Evolutionary conservation across 2,329 filamentous ascomycete species (phyloP).

Genomic region (Paecilomyces niveus): DNA sequence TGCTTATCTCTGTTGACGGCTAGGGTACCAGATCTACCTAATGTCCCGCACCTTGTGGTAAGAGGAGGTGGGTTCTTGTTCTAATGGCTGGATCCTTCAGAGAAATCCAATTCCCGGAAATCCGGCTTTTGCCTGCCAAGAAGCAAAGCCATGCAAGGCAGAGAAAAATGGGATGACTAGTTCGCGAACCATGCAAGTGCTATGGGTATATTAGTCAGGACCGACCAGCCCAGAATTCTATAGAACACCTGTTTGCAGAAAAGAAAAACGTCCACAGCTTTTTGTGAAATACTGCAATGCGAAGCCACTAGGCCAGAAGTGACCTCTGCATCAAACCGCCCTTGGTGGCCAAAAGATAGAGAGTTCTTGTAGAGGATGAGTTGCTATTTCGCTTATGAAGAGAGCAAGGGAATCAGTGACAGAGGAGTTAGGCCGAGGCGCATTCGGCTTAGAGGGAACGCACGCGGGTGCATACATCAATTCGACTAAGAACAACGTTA

Average conservation of each 20-base stretch:
- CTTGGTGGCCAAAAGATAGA: neutral
- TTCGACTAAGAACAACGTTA: constrained; percentile 1
- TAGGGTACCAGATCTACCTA: neutral
- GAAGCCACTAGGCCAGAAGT: neutral
- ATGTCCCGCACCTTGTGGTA: neutral
- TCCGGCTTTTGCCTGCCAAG: neutral
- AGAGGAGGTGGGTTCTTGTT: neutral
- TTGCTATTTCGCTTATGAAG: neutral
- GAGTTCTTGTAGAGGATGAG: neutral
- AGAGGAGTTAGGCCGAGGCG: neutral
- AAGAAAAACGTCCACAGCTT: neutral
- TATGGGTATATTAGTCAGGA: neutral
- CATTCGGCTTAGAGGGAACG: neutral
- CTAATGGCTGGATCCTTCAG: neutral
- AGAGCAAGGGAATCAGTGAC: neutral
- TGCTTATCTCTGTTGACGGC: neutral
- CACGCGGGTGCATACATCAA: neutral
- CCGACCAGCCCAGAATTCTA: neutral
- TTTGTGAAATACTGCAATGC: neutral
- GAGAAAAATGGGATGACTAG: neutral
- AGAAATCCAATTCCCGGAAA: neutral
- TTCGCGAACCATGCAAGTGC: neutral
- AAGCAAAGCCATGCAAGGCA: neutral
- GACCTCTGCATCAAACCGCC: neutral
- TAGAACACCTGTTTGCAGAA: neutral